A percentile compares a stretch with the other conserved stretches of the same genome.
phyloP scores from a whole-genome alignment of 768 basidiomycete species.

The Lactarius sanguifluus region DNA sequence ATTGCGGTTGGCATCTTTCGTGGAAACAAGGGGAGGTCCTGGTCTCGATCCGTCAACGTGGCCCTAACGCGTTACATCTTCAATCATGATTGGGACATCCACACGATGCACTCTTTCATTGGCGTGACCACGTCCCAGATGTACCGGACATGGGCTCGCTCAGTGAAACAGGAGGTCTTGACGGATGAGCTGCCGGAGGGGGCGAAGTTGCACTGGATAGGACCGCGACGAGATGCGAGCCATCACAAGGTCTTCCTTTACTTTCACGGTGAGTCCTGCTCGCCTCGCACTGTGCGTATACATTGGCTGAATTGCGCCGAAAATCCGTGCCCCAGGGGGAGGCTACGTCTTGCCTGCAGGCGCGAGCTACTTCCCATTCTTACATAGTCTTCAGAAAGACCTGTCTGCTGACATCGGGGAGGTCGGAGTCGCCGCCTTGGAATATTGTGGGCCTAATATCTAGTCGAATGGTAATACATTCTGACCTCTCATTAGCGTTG shows the following conservation, averaged over 20 bases:
- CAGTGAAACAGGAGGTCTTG: constrained; percentile 6
- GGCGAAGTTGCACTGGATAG: constrained; percentile 19
- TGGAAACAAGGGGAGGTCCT: constrained; percentile 14
- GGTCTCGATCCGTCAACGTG: constrained; percentile 7
- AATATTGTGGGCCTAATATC: constrained; percentile 13
- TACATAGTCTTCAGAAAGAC: background rate
- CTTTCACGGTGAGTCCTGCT: constrained; percentile 4
- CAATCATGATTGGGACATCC: background rate
- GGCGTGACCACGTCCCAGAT: constrained; percentile 4
- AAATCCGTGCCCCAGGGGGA: constrained; percentile 2
- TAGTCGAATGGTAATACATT: background rate
- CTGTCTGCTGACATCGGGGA: background rate
- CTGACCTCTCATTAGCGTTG: background rate
- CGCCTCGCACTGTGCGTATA: too few species aligned
- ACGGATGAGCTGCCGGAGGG: constrained; percentile 10
- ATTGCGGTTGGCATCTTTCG: constrained; percentile 15
- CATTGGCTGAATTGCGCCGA: background rate
- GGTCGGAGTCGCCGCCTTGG: constrained; percentile 8
- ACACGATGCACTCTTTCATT: constrained; percentile 2
- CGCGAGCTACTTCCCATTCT: background rate
- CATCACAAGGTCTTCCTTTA: constrained; percentile 11
- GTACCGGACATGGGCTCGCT: constrained; percentile 6
- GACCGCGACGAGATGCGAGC: constrained; percentile 13
- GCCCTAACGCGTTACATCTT: constrained; percentile 8
- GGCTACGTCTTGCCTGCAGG: background rate